Conservation (phyloP, 2,329 filamentous ascomycete genomes). For the Aspergillus flavus region DNA sequence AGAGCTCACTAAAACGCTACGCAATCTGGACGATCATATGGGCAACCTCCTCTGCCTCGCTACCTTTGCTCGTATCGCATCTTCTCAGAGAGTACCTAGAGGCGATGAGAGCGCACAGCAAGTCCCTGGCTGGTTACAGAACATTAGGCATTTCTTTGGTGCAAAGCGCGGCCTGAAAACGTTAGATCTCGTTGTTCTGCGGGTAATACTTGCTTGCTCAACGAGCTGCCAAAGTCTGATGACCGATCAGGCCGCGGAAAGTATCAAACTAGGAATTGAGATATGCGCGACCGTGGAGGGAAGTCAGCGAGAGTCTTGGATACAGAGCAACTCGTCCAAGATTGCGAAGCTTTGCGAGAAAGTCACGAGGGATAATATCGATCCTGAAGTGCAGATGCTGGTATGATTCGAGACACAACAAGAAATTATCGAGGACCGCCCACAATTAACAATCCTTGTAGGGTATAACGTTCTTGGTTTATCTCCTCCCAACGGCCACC, state of each 20-base stretch:
- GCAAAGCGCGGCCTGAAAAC: slow-evolving; percentile 43
- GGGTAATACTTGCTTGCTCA: slow-evolving; percentile 45
- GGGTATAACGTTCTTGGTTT: slow-evolving; percentile 36
- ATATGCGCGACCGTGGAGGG: slow-evolving; percentile 38
- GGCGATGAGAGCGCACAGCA: slow-evolving; percentile 21
- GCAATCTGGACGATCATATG: slow-evolving; percentile 43
- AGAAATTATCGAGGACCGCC: neutral
- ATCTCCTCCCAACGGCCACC: slow-evolving; percentile 26
- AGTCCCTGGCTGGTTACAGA: slow-evolving; percentile 35
- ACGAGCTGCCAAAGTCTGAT: slow-evolving; percentile 34
- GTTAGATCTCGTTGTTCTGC: slow-evolving; percentile 44
- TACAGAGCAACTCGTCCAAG: slow-evolving; percentile 34
- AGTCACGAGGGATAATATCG: slow-evolving; percentile 31
- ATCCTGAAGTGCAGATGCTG: slow-evolving; percentile 35
- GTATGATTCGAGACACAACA: slow-evolving; percentile 24
- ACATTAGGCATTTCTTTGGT: slow-evolving; percentile 43
- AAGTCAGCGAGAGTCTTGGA: slow-evolving; percentile 38
- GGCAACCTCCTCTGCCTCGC: slow-evolving; percentile 46
- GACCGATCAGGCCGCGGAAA: slow-evolving; percentile 32
- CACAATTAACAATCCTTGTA: slow-evolving; percentile 16
- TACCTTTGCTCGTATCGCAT: slow-evolving; percentile 40
- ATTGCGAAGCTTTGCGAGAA: slow-evolving; percentile 44
- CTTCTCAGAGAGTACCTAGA: slow-evolving; percentile 13
- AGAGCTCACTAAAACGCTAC: slow-evolving; percentile 41
- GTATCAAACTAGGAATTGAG: slow-evolving; percentile 39